Percentiles rank a stretch among this genome's conserved stretches.
Evolutionary conservation across 75 land plant genomes (phyloP).

Genomic region (Sequoia sempervirens): DNA sequence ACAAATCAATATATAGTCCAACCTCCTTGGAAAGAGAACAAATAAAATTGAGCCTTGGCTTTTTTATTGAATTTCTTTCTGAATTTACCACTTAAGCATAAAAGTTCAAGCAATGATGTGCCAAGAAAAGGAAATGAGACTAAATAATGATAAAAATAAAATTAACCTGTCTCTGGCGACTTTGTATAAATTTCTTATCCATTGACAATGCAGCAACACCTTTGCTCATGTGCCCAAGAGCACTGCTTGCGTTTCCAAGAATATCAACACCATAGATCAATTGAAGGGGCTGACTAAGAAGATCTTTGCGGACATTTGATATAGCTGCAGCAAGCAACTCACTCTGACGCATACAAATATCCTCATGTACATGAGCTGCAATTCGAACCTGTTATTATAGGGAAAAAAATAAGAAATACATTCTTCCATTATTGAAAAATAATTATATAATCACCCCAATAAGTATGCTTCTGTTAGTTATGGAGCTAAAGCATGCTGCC

Average conservation of each 20-base stretch:
- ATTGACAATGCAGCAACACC: constrained; percentile 98
- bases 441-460: background rate
- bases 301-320: constrained; percentile 83
- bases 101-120: background rate
- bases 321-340: constrained; percentile 64
- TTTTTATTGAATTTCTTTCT: background rate
- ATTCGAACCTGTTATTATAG: constrained; percentile 55
- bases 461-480: background rate
- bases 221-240: constrained; percentile 98
- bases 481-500: background rate
- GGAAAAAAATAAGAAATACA: background rate
- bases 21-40: background rate
- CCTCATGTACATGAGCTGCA: constrained; percentile 71
- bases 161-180: constrained; percentile 84
- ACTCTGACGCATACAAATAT: constrained; percentile 91
- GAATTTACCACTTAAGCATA: background rate
- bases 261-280: constrained; percentile 94
- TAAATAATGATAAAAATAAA: background rate
- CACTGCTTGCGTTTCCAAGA: constrained; percentile 98
- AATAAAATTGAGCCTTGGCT: background rate
- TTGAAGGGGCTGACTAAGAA: constrained; percentile 90
- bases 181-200: constrained; percentile 97
- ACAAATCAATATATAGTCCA: background rate
- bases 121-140: background rate
- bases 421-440: background rate